Evolutionary conservation across 2,329 filamentous ascomycete genomes (phyloP).

Genomic region (Bipolaris zeicola): DNA sequence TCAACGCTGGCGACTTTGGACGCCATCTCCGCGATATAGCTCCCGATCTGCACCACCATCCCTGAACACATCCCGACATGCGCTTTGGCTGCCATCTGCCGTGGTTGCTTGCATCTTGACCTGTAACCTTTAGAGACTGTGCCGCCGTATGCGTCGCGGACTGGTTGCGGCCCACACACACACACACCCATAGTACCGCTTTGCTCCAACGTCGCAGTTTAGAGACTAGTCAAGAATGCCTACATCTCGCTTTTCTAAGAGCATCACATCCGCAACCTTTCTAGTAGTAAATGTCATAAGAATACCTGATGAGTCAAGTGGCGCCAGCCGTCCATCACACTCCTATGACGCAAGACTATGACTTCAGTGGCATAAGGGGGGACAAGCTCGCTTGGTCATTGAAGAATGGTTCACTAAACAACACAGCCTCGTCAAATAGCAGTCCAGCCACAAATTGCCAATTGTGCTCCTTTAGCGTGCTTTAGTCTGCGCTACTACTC

Average conservation of each 20-base stretch:
- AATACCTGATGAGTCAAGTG: too few relatives aligned
- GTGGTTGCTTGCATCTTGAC: neutral
- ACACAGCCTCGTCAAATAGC: too few relatives aligned
- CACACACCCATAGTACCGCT: neutral
- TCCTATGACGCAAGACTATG: neutral
- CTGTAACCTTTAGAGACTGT: neutral
- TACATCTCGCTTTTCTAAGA: neutral
- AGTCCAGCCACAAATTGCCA: neutral
- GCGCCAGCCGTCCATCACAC: neutral
- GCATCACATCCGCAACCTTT: neutral
- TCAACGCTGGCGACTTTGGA: conserved; percentile 7
- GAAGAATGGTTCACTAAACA: neutral
- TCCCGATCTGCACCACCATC: conserved; percentile 12
- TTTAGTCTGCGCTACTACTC: neutral
- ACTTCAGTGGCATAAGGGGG: conserved; percentile 2
- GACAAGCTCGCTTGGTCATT: too few relatives aligned
- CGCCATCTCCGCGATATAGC: conserved; percentile 2
- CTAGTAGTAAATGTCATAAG: neutral
- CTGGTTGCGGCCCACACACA: neutral
- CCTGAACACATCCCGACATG: neutral
- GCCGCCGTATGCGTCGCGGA: neutral
- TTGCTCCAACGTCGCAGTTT: neutral
- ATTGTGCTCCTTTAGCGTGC: neutral
- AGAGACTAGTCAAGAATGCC: neutral
- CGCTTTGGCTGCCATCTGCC: neutral